A percentile compares a stretch with the other conserved stretches of the same genome.
These are phyloP conservation scores for Lactarius pseudohatsudake DNA, from an alignment of 768 basidiomycete genomes.

Conservation along the genomic window DNA sequence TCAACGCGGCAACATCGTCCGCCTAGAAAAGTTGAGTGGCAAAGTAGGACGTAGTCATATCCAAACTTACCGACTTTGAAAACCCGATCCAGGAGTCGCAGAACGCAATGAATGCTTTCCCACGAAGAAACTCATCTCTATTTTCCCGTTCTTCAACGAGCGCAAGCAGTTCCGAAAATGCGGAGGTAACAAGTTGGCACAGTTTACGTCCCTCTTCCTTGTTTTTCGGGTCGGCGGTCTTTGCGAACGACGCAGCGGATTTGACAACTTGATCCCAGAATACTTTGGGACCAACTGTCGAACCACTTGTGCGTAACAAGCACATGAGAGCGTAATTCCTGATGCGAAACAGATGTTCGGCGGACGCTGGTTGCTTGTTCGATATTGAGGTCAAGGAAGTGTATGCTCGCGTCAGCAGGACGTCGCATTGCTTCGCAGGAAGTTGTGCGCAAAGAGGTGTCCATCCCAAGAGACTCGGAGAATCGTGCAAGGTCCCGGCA, in stretches of 20 bases:
- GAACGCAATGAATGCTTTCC: constrained; percentile 55
- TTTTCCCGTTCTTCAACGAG: constrained; percentile 41
- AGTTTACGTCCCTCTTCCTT: constrained; percentile 21
- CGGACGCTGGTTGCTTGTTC: constrained; percentile 24
- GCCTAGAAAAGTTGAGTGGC: constrained; percentile 37
- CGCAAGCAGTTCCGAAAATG: constrained; percentile 46
- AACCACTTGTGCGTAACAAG: constrained; percentile 48
- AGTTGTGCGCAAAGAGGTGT: constrained; percentile 44
- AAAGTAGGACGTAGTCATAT: neutral
- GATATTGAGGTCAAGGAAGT: constrained; percentile 45
- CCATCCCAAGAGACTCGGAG: constrained; percentile 53
- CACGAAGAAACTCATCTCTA: constrained; percentile 44
- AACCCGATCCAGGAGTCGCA: constrained; percentile 74
- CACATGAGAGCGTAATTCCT: constrained; percentile 47
- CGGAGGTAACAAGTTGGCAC: constrained; percentile 39
- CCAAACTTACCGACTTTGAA: constrained; percentile 55
- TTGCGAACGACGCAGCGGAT: constrained; percentile 46
- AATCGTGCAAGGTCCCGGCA: constrained; percentile 35
- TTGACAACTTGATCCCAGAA: constrained; percentile 74
- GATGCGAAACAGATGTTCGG: constrained; percentile 38
- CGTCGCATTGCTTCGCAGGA: constrained; percentile 55
- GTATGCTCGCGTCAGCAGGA: constrained; percentile 60
- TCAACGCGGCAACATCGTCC: constrained; percentile 41
- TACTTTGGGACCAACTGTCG: constrained; percentile 48
- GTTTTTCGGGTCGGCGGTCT: constrained; percentile 7